Conservation (phyloP, 345 rosid species). For the Hypericum androsaemum region DNA sequence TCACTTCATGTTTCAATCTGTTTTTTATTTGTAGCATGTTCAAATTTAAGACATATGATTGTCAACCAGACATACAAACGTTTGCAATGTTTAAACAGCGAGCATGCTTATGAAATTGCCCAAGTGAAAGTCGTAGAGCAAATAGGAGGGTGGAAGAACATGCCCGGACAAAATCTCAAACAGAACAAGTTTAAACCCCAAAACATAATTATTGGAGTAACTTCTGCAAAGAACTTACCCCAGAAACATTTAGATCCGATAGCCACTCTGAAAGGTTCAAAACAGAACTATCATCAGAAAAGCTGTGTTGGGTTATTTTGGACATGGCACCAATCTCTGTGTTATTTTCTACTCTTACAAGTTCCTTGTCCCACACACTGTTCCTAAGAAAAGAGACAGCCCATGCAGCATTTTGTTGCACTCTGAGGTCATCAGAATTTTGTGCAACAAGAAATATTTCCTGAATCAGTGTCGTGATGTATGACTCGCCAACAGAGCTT, state of each 20-base stretch:
- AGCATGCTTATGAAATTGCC: too few relatives aligned
- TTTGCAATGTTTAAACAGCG: too few relatives aligned
- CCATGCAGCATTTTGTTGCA: conserved; percentile 82
- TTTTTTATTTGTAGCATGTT: too few relatives aligned
- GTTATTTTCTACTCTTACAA: conserved; percentile 16
- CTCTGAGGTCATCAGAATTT: conserved; percentile 54
- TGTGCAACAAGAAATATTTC: conserved; percentile 78
- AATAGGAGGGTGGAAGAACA: too few relatives aligned
- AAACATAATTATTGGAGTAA: too few relatives aligned
- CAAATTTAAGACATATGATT: too few relatives aligned
- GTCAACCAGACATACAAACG: too few relatives aligned
- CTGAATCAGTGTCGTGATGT: conserved; percentile 53
- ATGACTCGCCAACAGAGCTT: conserved; percentile 40
- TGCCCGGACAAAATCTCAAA: too few relatives aligned
- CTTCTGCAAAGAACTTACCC: conserved; percentile 27
- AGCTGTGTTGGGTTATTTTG: conserved; percentile 36
- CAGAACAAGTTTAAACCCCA: too few relatives aligned
- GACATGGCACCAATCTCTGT: conserved; percentile 28
- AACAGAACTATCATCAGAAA: conserved; percentile 55
- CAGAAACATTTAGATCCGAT: conserved; percentile 32
- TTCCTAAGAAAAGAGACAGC: conserved; percentile 63
- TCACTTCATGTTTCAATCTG: too few relatives aligned
- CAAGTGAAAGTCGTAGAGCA: too few relatives aligned
- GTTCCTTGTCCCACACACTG: conserved; percentile 50
- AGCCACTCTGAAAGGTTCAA: conserved; percentile 62